Conservation (phyloP, 2,329 filamentous ascomycete genomes). For the Cladosporium sphaerospermum region DNA sequence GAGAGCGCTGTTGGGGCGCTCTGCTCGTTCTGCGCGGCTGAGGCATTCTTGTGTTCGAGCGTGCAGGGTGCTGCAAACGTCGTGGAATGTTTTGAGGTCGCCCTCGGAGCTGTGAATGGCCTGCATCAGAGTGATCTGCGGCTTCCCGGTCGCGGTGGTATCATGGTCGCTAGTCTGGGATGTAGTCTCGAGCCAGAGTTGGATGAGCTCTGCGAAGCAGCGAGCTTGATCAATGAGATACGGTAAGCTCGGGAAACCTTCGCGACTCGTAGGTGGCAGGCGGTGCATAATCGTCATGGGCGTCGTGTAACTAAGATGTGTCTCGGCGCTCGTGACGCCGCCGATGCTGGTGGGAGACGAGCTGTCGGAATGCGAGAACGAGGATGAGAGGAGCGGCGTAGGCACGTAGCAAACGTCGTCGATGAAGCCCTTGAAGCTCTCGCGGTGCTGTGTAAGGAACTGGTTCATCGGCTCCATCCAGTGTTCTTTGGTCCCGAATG, state of each 20-base stretch:
- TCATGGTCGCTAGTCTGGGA: slow-evolving; percentile 19
- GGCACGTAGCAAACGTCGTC: slow-evolving; percentile 81
- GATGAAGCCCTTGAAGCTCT: slow-evolving; percentile 79
- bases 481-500: slow-evolving; percentile 89
- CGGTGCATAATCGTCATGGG: slow-evolving; percentile 84
- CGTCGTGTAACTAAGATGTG: slow-evolving; percentile 62
- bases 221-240: slow-evolving; percentile 87
- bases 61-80: slow-evolving; percentile 42
- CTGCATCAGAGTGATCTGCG: slow-evolving; percentile 29
- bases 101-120: slow-evolving; percentile 33
- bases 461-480: slow-evolving; percentile 99
- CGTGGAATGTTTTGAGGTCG: slow-evolving; percentile 45
- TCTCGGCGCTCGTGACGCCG: slow-evolving; percentile 26
- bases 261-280: slow-evolving; percentile 70
- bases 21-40: slow-evolving; percentile 46
- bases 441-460: slow-evolving; percentile 69
- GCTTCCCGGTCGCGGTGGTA: slow-evolving; percentile 25
- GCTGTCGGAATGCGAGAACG: slow-evolving; percentile 41
- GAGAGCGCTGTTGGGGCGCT: slow-evolving; percentile 43
- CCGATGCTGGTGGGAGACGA: slow-evolving; percentile 22
- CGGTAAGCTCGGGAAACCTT: slow-evolving; percentile 88
- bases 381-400: slow-evolving; percentile 52
- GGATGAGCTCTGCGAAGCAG: slow-evolving; percentile 76
- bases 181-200: slow-evolving; percentile 63
- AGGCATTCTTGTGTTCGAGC: slow-evolving; percentile 46